Conservation (phyloP, 148 eudicot genomes). For the Cornus suecica region DNA sequence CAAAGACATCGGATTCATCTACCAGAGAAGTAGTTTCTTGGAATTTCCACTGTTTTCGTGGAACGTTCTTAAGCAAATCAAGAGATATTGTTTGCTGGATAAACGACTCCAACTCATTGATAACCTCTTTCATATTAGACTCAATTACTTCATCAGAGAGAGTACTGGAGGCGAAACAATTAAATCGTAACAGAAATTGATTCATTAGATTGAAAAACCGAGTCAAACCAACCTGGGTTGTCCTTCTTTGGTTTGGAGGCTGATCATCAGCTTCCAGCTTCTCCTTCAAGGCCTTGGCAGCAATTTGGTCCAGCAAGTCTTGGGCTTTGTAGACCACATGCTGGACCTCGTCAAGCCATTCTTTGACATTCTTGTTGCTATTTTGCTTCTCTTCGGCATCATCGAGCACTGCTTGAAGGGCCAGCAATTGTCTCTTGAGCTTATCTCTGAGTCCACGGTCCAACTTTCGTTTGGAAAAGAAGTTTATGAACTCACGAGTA, state of each 20-base stretch:
- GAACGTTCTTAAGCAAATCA: conserved; percentile 4
- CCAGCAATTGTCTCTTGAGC: not conserved
- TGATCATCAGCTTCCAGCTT: not conserved
- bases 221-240: too few species aligned
- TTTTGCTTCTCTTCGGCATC: conserved; percentile 16
- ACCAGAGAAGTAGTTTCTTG: conserved; percentile 8
- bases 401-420: conserved; percentile 19
- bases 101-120: conserved; percentile 10
- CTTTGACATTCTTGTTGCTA: not conserved
- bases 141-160: not conserved
- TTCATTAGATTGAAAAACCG: too few species aligned
- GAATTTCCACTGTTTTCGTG: too few species aligned
- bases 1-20: conserved; percentile 9
- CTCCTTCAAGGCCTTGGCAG: conserved; percentile 1
- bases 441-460: too few species aligned
- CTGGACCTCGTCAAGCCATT: conserved; percentile 23
- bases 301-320: conserved; percentile 18
- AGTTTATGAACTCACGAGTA: too few species aligned
- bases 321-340: conserved; percentile 11
- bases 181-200: too few species aligned
- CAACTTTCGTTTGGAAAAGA: too few species aligned
- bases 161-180: not conserved
- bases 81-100: conserved; percentile 15
- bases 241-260: too few species aligned
- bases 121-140: not conserved